Base-by-base conservation (phyloP, 129 eudicot species). In the Deinandra increscens region DNA sequence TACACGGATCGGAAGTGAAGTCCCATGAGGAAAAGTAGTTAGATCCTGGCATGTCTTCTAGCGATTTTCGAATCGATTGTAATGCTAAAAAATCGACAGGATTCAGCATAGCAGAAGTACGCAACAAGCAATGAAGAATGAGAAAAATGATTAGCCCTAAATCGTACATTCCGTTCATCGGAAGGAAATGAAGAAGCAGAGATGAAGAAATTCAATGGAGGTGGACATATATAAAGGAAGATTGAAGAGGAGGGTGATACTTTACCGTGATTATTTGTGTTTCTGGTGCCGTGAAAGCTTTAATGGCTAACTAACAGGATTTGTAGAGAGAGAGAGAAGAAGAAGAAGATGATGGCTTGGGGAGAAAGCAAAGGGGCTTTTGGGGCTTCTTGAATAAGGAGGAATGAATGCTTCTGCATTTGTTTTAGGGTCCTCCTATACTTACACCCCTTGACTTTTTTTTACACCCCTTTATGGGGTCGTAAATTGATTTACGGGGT, bases 241-340 rank as follows among this genome's bases (percentile, higher is more conserved):
- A 8, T 1, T 2, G 37, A 58, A 58, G 64, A 29, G 39, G 38
- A 4, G 4, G 36, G 14, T 5, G 36, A 56, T 56, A 2, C 39
- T 26, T 56, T 26, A 13, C 39, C 63, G 63, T 56, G 63, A 56
- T 56, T 31, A 11, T 56, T 56, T n/a, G 63, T 9, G 18, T 56
- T 56, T 56, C 38, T 26, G 64, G 41, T 58, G 64, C 39, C 18
- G 64, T 58, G 64, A 58, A 13, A 58, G 64, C 64, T 58, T 58
- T 58, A 58, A 58, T 29, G 37, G 8, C 1, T 18, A 29, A 22
- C 31, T 26, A 6, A 26, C 61, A 55, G 9, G 0, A 9, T 22
- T 22, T 23, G 37, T 55, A 55, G 53, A 46, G 53, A 46, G 37
- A 55, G 62, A 23, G n/a, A 55, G 36, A 55, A 20, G n/a, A 53